phyloP scores from a whole-genome alignment of 805 yeast species.

The Ogataea salicorniae region DNA sequence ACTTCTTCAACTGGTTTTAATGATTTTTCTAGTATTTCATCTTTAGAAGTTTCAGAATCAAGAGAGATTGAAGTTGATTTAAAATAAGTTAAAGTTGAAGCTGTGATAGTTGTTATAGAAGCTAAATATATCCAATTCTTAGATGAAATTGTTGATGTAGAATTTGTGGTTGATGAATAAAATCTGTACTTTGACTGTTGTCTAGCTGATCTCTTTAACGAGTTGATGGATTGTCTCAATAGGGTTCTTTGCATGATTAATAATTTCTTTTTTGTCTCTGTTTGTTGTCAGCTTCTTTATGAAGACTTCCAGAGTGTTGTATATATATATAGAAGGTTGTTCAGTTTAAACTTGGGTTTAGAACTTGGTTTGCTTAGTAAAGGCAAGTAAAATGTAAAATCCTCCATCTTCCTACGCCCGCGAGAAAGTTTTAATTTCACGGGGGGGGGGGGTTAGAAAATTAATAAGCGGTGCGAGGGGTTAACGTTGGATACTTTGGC shows the following conservation, averaged over 20 bases:
- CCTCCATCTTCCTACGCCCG: no score
- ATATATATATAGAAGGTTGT: background rate
- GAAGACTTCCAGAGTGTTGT: background rate
- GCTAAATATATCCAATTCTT: background rate
- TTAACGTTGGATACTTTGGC: background rate
- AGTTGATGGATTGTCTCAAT: constrained; percentile 3
- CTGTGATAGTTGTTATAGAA: constrained; percentile 5
- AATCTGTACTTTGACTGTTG: background rate
- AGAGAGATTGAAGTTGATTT: background rate
- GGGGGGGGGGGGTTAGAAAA: no score
- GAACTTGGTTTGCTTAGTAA: no score
- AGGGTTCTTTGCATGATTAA: constrained; percentile 3
- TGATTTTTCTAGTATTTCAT: constrained; percentile 12
- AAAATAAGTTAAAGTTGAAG: constrained; percentile 8
- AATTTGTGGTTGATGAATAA: background rate
- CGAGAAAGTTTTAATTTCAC: no score
- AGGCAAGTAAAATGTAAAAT: no score
- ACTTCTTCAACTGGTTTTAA: constrained; percentile 19
- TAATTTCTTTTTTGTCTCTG: background rate
- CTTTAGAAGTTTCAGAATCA: constrained; percentile 11
- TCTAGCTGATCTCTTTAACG: constrained; percentile 1
- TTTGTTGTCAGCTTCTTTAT: background rate
- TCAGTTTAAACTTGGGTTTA: background rate
- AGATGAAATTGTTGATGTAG: background rate
- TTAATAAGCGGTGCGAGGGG: background rate